Evolutionary conservation across 768 basidiomycete species (phyloP), one percentile per base, ranked within the genome.

Genomic region (Panaeolus cyanescens): DNA sequence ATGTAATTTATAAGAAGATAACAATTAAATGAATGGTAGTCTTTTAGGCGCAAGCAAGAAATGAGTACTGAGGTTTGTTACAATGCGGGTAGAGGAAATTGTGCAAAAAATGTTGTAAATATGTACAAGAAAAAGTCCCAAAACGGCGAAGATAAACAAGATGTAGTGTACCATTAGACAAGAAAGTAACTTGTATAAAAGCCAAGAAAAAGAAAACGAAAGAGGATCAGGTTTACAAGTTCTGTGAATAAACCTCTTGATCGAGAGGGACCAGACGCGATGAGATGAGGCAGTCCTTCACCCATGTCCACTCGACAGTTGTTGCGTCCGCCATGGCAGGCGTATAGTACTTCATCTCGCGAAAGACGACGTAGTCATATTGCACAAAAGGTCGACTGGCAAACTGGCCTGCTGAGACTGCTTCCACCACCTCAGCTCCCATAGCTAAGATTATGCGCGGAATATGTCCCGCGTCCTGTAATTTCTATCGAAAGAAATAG

Each of bases 261-360:
- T 50, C 45, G 8, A 76, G 70, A 40, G 77, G 74, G 3, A 83
- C 69, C 28, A 84, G 68, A 32, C 86, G 77, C 13, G 88, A 87
- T 15, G 88, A 81, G 62, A 91, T 82, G 31, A 94, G 75, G 67
- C 90, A 89, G 53, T 91, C 84, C 72, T 94, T 95, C 37, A 94
- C 83, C 91, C 91, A 94, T 17, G 73, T 68, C 74, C 91, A 85
- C 60, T 80, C 74, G 15, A 88, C 86, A 17, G 75, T 78, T 22
- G 68, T 77, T 20, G 68, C 68, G 32, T 62, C 65, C 58, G 64
- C 65, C 37, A 74, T 64, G 37, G 72, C 66, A 7, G 70, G 62
- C 31, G 63, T 64, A 54, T 71, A 73, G 34, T 76, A 74, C 12
- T 72, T 68, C 54, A 62, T 69, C 32, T 89, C 85, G 63, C 85